Base-by-base conservation (phyloP, 1,284 basidiomycete species). In the Pyrrhoderma lamaoense region DNA sequence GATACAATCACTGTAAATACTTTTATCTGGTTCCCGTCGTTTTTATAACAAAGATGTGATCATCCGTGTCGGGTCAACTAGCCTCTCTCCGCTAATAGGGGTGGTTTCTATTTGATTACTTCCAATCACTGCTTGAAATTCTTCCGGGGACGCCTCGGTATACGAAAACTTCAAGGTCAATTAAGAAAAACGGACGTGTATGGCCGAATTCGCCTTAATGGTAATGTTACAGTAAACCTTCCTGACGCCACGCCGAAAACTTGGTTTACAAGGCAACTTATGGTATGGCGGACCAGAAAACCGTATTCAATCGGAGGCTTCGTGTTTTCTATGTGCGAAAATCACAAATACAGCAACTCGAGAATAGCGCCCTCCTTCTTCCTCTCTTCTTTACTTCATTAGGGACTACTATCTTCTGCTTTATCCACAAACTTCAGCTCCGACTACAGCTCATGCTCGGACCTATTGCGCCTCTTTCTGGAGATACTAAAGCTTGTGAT, bases 341-440 rank as follows among this genome's bases (percentile, higher is more conserved):
- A 27, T 50, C 43, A 50, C 53, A 50, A 54, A 54, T 43, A 36
- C 44, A 37, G 42, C 37, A 50, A 45, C 42, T 49, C 48, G 44
- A 21, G 36, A 42, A 48, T 46, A 36, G 37, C 37, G 23, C 42
- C 35, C 27, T 31, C 27, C 27, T 31, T 31, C 27, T 31, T 31
- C 16, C 51, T 18, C 44, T 23, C 45, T 43, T 40, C 38, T 18
- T 22, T 42, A 16, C 23, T 45, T 42, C 44, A 18, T 38, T 25
- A 8, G 4, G 4, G 21, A 13, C 34, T 22, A n/a, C 14, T 38
- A 18, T 18, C 42, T 44, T 36, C 27, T 36, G 37, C 16, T 36
- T 44, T 22, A 35, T 21, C 31, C 49, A 31, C 11, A 5, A 11
- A 31, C 27, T 22, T 13, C 45, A 27, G n/a, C 44, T 37, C 21